Evolutionary conservation across 441 rosid genomes (phyloP).

Genomic region (Geranium incanum): DNA sequence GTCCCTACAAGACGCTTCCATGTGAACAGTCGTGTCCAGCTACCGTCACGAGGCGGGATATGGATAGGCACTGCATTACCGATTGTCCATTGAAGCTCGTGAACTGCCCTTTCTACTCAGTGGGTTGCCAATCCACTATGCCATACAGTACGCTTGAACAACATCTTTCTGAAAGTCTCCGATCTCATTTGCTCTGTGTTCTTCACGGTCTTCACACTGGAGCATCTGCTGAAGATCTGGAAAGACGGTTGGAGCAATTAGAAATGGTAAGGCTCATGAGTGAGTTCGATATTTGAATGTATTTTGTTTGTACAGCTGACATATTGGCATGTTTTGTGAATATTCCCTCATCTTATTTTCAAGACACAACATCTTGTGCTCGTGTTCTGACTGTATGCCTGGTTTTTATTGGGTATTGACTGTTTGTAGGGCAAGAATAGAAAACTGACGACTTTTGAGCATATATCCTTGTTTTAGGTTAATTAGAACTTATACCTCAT

Average conservation of each 20-base stretch:
- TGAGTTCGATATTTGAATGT: background rate
- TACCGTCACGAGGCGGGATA: constrained; percentile 60
- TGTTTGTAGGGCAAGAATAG: background rate
- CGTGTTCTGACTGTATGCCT: constrained; percentile 4
- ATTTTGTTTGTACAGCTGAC: background rate
- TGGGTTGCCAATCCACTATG: constrained; percentile 57
- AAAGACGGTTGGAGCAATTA: constrained; percentile 48
- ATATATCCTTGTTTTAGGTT: too few relatives aligned
- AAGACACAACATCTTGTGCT: background rate
- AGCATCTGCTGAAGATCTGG: constrained; percentile 46
- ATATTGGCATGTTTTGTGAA: background rate
- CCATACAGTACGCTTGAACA: constrained; percentile 48
- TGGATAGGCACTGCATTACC: constrained; percentile 91
- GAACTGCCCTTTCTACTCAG: constrained; percentile 67
- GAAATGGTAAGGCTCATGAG: constrained; percentile 38
- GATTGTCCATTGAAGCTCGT: constrained; percentile 80
- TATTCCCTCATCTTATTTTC: background rate
- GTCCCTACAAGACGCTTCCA: constrained; percentile 68
- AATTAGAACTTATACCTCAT: too few relatives aligned
- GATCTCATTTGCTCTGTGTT: constrained; percentile 49
- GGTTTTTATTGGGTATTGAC: background rate
- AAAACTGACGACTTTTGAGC: background rate
- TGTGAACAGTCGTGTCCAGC: constrained; percentile 81
- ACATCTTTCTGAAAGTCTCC: constrained; percentile 46
- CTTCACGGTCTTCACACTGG: constrained; percentile 55